phyloP scores from a whole-genome alignment of 345 rosid genomes.

The Syzygium grande region DNA sequence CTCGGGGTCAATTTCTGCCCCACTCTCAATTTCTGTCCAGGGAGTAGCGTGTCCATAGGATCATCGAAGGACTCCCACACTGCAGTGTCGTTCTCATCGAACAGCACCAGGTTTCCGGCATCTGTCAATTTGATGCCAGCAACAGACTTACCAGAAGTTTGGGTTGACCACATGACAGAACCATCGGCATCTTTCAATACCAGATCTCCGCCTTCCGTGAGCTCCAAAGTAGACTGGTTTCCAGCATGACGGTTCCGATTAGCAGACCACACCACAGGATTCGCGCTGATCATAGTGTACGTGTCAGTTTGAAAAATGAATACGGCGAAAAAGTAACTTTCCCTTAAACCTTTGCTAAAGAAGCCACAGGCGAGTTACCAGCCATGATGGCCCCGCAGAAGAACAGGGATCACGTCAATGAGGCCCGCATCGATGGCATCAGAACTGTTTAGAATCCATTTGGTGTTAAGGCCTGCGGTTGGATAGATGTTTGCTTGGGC shows the following conservation, averaged over 20 bases:
- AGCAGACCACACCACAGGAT: constrained; percentile 17
- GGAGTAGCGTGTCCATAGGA: constrained; percentile 10
- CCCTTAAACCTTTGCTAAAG: neutral
- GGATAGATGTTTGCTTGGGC: neutral
- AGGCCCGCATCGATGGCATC: neutral
- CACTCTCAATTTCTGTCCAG: constrained; percentile 1
- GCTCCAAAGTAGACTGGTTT: constrained; percentile 3
- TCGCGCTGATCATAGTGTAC: too few species aligned
- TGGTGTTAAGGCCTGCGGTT: neutral
- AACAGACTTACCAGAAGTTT: neutral
- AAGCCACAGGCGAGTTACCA: neutral
- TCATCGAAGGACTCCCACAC: constrained; percentile 17
- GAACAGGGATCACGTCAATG: neutral
- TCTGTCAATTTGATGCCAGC: constrained; percentile 6
- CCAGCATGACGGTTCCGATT: constrained; percentile 12
- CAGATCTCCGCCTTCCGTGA: constrained; percentile 3
- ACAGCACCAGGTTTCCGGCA: constrained; percentile 8
- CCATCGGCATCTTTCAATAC: constrained; percentile 7
- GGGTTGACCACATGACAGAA: neutral
- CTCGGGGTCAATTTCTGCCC: constrained; percentile 9
- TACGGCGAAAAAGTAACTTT: neutral
- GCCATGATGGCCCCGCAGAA: neutral
- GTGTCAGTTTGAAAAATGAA: neutral
- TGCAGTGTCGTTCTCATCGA: neutral
- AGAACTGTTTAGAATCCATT: neutral